Base-by-base conservation (phyloP, 164 flowering plant genomes). In the Stephania japonica region DNA sequence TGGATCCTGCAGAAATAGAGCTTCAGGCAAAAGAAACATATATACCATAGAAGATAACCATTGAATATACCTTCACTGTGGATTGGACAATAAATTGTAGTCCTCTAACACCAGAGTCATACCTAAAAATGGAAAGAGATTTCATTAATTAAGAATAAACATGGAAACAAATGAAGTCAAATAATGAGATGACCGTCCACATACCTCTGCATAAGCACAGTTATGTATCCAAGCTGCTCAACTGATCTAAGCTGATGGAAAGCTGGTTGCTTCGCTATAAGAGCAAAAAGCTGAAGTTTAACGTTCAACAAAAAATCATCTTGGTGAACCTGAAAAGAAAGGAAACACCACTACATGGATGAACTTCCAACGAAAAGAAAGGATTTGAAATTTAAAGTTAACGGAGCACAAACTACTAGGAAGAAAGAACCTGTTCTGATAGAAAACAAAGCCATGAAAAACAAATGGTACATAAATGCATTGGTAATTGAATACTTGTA, bases 161-260 rank as follows among this genome's bases (percentile, higher is more conserved):
- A 3, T 19, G 7, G 42, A 3, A 65, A 18, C 16, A 42, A 47
- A 4, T 65, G 19, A 18, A 24, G 47, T 56, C 16, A 67, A n/a
- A 25, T 68, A n/a, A 10, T 27, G 49, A 75, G 38, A 49, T 49
- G 32, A 24, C 5, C 10, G 21, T 47, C 9, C 44, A 42, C 76
- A 72, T 74, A 89, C 99, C 96, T 89, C 83, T 80, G 90, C 83
- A 80, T 67, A 65, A 95, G 92, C 38, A 70, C 87, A 72, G 94
- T 87, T 70, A 95, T 87, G 81, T 95, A 95, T 61, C 99, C 99
- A 84, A 95, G 97, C 79, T 95, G 99, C 88, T 95, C 99, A 80
- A 95, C 96, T 5, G 98, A 81, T 85, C 99, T 84, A 78, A 95
- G 98, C 81, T 92, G 99, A 83, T 93, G 94, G 77, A 95, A 95